Conservation (phyloP, 1,284 basidiomycete genomes). For the Earliella scabrosa region DNA sequence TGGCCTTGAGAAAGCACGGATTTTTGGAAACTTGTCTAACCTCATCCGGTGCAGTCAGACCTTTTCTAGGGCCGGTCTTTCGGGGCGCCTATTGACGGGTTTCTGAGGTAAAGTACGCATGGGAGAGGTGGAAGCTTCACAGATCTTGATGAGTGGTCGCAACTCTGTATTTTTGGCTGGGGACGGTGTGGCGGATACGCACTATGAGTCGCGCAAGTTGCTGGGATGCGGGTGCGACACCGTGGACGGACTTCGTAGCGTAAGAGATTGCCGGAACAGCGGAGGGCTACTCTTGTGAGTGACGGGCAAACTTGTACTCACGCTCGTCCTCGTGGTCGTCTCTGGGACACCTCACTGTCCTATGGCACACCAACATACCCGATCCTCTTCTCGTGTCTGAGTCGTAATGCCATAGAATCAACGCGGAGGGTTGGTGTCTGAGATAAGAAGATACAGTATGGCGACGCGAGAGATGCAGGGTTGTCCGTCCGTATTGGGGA, state of each 20-base stretch:
- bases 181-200: slow-evolving; percentile 25
- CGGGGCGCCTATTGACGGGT: slow-evolving; percentile 52
- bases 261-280: slow-evolving; percentile 16
- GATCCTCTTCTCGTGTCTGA: too few species aligned
- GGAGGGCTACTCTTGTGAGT: slow-evolving; percentile 30
- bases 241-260: slow-evolving; percentile 17
- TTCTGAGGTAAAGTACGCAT: slow-evolving; percentile 77
- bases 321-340: slow-evolving; percentile 67
- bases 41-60: slow-evolving; percentile 34
- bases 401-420: too few species aligned
- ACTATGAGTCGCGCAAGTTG: slow-evolving; percentile 29
- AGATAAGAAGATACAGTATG: too few species aligned
- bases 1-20: too few species aligned
- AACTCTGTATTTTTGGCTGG: slow-evolving; percentile 32
- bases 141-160: slow-evolving; percentile 39
- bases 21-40: too few species aligned
- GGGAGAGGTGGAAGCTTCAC: slow-evolving; percentile 24
- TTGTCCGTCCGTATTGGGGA: too few species aligned
- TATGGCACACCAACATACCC: slow-evolving; percentile 35
- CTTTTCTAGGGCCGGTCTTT: slow-evolving; percentile 33
- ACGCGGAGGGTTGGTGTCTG: too few species aligned
- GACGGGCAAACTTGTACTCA: slow-evolving; percentile 42
- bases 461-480: too few species aligned
- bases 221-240: slow-evolving; percentile 10
- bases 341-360: slow-evolving; percentile 69